Percentiles rank a stretch among this genome's conserved stretches.
phyloP scores from a whole-genome alignment of 169 alveolate species.

The Plasmodium berghei region DNA sequence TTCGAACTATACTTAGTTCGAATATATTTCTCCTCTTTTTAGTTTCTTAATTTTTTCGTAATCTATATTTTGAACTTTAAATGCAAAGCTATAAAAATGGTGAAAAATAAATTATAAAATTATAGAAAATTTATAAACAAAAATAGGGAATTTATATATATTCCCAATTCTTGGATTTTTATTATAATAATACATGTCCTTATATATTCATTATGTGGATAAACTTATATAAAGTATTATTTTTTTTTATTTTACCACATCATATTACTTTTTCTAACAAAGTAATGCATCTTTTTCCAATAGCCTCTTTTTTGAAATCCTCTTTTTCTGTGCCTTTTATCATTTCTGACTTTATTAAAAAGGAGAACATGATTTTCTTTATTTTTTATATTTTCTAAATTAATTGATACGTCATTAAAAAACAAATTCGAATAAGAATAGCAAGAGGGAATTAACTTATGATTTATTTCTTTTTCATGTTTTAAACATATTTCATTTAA shows the following conservation, averaged over 20 bases:
- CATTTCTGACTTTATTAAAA: conserved; percentile 65
- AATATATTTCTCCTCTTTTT: conserved; percentile 71
- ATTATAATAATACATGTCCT: not conserved
- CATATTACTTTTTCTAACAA: conserved; percentile 50
- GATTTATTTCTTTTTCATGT: not conserved
- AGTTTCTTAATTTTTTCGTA: conserved; percentile 70
- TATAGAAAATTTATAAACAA: not conserved
- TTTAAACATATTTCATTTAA: conserved; percentile 18
- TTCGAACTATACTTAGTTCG: conserved; percentile 18
- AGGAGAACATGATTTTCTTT: conserved; percentile 31
- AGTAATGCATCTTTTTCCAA: conserved; percentile 75
- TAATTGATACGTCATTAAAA: conserved; percentile 35
- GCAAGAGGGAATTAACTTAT: not conserved
- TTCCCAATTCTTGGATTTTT: too few relatives aligned
- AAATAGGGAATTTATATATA: not conserved
- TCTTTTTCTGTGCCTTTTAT: conserved; percentile 52
- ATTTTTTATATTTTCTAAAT: conserved; percentile 15
- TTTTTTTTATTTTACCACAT: conserved; percentile 29
- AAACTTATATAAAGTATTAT: not conserved
- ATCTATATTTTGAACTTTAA: conserved; percentile 69
- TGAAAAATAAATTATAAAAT: not conserved
- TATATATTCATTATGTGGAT: not conserved
- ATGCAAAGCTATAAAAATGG: conserved; percentile 49
- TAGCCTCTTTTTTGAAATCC: conserved; percentile 75
- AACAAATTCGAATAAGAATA: conserved; percentile 14